These are phyloP conservation scores for Sclerospora graminicola DNA, from an alignment of 352 stramenopile species.

Conservation along the genomic window DNA sequence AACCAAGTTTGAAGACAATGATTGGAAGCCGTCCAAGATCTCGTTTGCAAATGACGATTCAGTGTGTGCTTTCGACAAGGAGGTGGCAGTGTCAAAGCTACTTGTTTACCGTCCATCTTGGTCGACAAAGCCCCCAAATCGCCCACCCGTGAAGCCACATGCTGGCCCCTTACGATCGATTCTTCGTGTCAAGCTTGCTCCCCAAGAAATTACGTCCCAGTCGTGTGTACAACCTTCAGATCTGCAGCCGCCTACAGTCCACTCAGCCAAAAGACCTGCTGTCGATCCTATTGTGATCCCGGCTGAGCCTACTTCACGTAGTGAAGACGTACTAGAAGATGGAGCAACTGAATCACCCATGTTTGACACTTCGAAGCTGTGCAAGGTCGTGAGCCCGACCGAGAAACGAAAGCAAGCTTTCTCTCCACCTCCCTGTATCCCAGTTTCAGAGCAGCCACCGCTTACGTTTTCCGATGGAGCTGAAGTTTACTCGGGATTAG, in stretches of 20 bases:
- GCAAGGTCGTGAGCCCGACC: conserved; percentile 20
- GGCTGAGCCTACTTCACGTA: conserved; percentile 5
- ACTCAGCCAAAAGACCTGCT: conserved; percentile 8
- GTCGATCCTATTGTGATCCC: conserved; percentile 13
- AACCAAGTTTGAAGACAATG: conserved; percentile 10
- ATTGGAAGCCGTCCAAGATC: conserved; percentile 24
- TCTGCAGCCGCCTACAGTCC: conserved; percentile 10
- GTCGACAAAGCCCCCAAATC: conserved; percentile 10
- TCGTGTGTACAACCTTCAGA: not conserved
- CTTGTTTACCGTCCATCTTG: conserved; percentile 13
- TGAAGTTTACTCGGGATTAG: conserved; percentile 2
- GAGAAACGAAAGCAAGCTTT: conserved; percentile 20
- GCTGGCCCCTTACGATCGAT: conserved; percentile 16
- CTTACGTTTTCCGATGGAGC: conserved; percentile 18
- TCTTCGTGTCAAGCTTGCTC: conserved; percentile 12
- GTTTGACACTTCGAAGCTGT: conserved; percentile 18
- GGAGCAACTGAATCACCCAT: conserved; percentile 9
- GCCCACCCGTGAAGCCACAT: conserved; percentile 4
- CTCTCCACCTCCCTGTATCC: conserved; percentile 15
- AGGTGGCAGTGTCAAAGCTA: conserved; percentile 27
- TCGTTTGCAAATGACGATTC: conserved; percentile 11
- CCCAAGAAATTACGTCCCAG: not conserved
- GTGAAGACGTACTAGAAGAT: conserved; percentile 5
- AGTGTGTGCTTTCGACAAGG: conserved; percentile 24
- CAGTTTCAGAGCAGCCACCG: conserved; percentile 16